Evolutionary conservation across 1,284 basidiomycete species (phyloP), one percentile per base, ranked within the genome.

Genomic region (Ganoderma leucocontextum): DNA sequence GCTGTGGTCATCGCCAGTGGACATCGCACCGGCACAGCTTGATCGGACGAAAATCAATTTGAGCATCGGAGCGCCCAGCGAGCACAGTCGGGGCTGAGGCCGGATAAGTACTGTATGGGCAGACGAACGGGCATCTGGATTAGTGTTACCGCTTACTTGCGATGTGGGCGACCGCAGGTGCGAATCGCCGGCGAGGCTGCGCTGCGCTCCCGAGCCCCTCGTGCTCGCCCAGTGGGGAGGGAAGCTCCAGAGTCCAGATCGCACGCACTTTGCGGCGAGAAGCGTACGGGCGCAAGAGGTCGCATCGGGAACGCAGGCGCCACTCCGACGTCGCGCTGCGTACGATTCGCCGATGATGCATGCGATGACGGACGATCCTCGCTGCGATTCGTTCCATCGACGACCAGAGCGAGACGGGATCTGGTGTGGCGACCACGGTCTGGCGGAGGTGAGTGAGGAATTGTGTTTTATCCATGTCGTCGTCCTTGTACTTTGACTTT

Each of bases 1-100:
- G 57, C 33, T 44, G 57, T 25, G 55, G 68, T 65, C 61, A 65
- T 62, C 53, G 62, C 29, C 49, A 47, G 64, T 25, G n/a, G 42
- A 62, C 41, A 22, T 49, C 60, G 67, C 60, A 19, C 44, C 22
- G 55, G 35, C 55, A 58, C 55, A 38, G 35, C 36, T 38, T 25
- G 36, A 39, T 39, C 36, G 38, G 58, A 41, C 38, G 58, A 55
- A 55, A 55, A 55, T 55, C 52, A 55, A 35, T 55, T 49, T 49
- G 47, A 42, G 15, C 22, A 49, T 39, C 35, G 38, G 38, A 25
- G 38, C 58, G 58, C 58, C 38, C 58, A 10, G 12, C 4, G 10
- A 49, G n/a, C 19, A 4, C 9, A 1, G n/a, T 25, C n/a, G 47
- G 15, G 19, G n/a, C n/a, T n/a, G n/a, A n/a, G n/a, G n/a, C n/a